Conservation (phyloP, 768 basidiomycete species). For the Phanerochaete carnosa region DNA sequence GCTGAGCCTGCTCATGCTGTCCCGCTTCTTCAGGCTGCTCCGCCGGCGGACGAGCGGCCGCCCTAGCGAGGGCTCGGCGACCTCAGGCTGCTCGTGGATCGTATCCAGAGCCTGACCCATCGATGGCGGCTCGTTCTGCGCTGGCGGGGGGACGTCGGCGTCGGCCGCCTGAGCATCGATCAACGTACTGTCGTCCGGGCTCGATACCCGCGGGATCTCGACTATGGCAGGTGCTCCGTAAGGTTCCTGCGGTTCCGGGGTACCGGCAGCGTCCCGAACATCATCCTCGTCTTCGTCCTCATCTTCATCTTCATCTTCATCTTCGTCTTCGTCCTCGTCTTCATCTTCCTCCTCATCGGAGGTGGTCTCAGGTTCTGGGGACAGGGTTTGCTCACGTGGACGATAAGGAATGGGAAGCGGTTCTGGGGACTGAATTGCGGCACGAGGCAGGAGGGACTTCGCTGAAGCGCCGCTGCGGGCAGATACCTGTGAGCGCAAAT, state of each 20-base stretch:
- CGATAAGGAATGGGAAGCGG: slow-evolving; percentile 47
- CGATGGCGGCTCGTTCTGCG: slow-evolving; percentile 11
- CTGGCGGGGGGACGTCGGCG: not conserved
- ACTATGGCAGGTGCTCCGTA: not conserved
- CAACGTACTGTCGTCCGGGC: slow-evolving; percentile 5
- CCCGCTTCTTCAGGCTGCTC: slow-evolving; percentile 63
- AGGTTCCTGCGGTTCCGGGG: not conserved
- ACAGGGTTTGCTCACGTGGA: slow-evolving; percentile 11
- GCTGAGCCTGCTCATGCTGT: slow-evolving; percentile 42
- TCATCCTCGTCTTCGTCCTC: slow-evolving; percentile 4
- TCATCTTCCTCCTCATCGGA: slow-evolving; percentile 11
- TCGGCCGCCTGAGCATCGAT: slow-evolving; percentile 2
- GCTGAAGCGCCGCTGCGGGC: not conserved
- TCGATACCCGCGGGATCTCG: not conserved
- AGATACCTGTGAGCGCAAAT: not conserved
- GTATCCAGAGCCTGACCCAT: slow-evolving; percentile 27
- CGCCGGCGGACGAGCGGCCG: slow-evolving; percentile 43
- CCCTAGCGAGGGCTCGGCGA: slow-evolving; percentile 18
- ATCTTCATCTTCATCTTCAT: slow-evolving; percentile 9
- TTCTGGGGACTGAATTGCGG: slow-evolving; percentile 34
- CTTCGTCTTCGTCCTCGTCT: slow-evolving; percentile 10
- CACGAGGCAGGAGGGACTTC: slow-evolving; percentile 1
- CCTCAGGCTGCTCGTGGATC: slow-evolving; percentile 28
- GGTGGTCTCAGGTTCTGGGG: slow-evolving; percentile 13
- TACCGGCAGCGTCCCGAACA: not conserved